Evolutionary conservation across 768 basidiomycete genomes (phyloP).

Genomic region (Punctularia strigosozonata): DNA sequence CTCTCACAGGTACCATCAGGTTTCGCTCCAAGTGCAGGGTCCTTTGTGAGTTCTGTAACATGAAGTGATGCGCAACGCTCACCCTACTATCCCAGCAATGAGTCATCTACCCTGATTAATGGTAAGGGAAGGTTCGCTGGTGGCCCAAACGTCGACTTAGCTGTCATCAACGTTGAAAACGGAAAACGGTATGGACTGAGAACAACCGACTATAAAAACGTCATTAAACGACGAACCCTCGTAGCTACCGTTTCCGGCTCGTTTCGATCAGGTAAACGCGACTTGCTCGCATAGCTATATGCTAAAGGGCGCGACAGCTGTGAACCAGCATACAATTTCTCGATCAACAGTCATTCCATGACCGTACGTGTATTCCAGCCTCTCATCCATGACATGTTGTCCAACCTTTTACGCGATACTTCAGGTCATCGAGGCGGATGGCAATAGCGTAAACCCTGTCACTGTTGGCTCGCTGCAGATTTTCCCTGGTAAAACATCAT

Average conservation of each 20-base stretch:
- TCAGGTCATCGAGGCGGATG: conserved; percentile 37
- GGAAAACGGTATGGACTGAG: conserved; percentile 22
- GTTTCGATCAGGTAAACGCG: conserved; percentile 15
- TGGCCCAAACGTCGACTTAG: conserved; percentile 21
- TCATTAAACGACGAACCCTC: not conserved
- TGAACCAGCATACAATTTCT: conserved; percentile 19
- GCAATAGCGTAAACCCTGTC: conserved; percentile 22
- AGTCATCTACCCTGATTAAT: too few relatives aligned
- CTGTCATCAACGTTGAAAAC: conserved; percentile 25
- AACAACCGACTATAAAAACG: not conserved
- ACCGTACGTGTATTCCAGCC: too few relatives aligned
- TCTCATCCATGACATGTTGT: too few relatives aligned
- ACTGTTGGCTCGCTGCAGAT: conserved; percentile 30
- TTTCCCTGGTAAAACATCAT: conserved; percentile 30
- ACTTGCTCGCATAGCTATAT: too few relatives aligned
- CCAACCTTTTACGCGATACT: too few relatives aligned
- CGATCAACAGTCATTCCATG: conserved; percentile 23
- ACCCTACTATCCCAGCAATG: too few relatives aligned
- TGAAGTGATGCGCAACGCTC: too few relatives aligned
- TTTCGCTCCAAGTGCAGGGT: too few relatives aligned
- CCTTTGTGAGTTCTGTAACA: too few relatives aligned
- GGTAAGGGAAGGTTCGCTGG: conserved; percentile 27
- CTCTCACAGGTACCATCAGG: too few relatives aligned
- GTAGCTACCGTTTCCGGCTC: conserved; percentile 21
- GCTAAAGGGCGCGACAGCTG: too few relatives aligned